phyloP scores from a whole-genome alignment of 163 green algal genomes.

The Chlorella variabilis region DNA sequence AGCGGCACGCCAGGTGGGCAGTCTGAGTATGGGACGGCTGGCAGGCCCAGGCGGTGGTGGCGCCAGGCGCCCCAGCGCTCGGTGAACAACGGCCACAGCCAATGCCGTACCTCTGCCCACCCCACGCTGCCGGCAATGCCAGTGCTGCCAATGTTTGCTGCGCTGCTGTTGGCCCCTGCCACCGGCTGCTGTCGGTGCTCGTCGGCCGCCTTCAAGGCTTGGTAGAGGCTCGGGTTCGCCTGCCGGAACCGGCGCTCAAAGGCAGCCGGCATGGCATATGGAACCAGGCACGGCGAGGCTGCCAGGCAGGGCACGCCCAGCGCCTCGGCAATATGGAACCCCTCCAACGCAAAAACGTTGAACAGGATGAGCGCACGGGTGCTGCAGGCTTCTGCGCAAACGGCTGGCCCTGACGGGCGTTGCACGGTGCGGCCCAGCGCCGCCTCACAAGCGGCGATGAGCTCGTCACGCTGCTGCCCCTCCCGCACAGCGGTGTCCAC shows the following conservation, averaged over 20 bases:
- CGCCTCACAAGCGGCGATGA: slow-evolving; percentile 7
- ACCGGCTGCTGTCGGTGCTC: not conserved
- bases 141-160: too few relatives aligned
- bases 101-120: slow-evolving; percentile 72
- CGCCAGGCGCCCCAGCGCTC: slow-evolving; percentile 68
- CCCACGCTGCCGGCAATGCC: slow-evolving; percentile 21
- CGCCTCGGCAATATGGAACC: slow-evolving; percentile 69
- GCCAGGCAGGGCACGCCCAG: slow-evolving; percentile 57
- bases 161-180: not conserved
- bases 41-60: slow-evolving; percentile 44
- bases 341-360: slow-evolving; percentile 83
- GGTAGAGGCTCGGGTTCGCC: slow-evolving; percentile 46
- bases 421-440: not conserved
- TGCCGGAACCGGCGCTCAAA: slow-evolving; percentile 55
- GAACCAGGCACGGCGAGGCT: slow-evolving; percentile 64
- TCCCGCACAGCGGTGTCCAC: not conserved
- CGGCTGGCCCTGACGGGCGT: too few relatives aligned
- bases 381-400: too few relatives aligned
- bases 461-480: not conserved
- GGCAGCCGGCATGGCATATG: slow-evolving; percentile 53
- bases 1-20: slow-evolving; percentile 1
- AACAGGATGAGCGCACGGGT: slow-evolving; percentile 73
- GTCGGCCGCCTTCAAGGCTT: slow-evolving; percentile 18
- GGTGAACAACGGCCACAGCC: slow-evolving; percentile 84
- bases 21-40: slow-evolving; percentile 38